Evolutionary conservation across 2,329 filamentous ascomycete genomes (phyloP).

Genomic region (Capronia epimyces): DNA sequence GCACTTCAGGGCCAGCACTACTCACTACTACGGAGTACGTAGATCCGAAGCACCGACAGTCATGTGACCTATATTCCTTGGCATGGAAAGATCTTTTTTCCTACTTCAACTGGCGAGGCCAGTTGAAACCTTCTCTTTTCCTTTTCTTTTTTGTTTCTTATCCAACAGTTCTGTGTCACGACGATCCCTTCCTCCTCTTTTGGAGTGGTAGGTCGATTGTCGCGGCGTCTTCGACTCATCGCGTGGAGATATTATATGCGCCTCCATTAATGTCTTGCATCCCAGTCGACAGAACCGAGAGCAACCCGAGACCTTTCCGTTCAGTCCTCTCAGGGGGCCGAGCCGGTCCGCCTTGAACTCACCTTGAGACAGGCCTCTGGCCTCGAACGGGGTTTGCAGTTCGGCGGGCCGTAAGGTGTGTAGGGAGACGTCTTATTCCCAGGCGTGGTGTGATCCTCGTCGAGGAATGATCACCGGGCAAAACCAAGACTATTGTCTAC

Average conservation of each 20-base stretch:
- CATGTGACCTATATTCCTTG: no score
- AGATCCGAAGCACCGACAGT: no score
- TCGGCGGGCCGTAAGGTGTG: slow-evolving; percentile 19
- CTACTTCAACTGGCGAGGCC: not conserved
- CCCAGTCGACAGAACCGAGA: slow-evolving; percentile 27
- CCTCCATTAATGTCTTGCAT: slow-evolving; percentile 22
- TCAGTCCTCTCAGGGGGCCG: not conserved
- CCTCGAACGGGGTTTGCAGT: slow-evolving; percentile 16
- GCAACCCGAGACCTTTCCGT: slow-evolving; percentile 15
- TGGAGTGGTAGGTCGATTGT: slow-evolving; percentile 12
- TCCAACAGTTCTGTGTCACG: slow-evolving; percentile 5
- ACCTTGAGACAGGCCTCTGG: slow-evolving; percentile 12
- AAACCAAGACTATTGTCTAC: slow-evolving; percentile 28
- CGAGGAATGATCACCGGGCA: slow-evolving; percentile 27
- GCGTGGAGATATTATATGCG: slow-evolving; percentile 19
- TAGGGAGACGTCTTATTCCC: slow-evolving; percentile 28
- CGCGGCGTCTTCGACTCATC: slow-evolving; percentile 15
- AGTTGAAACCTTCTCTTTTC: not conserved
- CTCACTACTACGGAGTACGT: no score
- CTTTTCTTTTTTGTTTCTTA: not conserved
- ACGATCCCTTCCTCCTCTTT: slow-evolving; percentile 1
- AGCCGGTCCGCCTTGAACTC: slow-evolving; percentile 16
- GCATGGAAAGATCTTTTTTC: not conserved
- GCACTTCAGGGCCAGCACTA: no score
- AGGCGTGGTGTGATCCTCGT: slow-evolving; percentile 27